phyloP scores from a whole-genome alignment of 768 basidiomycete genomes.

The Kwoniella botswanensis region DNA sequence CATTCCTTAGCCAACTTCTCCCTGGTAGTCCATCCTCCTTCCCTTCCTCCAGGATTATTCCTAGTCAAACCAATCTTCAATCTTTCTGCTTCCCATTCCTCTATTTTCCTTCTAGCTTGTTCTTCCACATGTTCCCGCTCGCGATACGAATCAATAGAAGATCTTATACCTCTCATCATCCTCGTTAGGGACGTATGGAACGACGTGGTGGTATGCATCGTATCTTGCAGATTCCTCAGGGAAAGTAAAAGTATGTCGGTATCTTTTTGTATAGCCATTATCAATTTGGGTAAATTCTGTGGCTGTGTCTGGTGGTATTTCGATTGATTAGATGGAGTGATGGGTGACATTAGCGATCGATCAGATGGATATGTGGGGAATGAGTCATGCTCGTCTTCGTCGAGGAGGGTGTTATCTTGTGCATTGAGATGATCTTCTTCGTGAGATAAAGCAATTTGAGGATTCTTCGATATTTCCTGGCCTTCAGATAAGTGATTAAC shows the following conservation, averaged over 20 bases:
- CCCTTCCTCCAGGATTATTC: background rate
- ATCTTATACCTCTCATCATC: constrained; percentile 28
- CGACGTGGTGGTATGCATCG: constrained; percentile 23
- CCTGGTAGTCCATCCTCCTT: background rate
- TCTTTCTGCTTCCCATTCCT: constrained; percentile 26
- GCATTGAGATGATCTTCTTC: constrained; percentile 5
- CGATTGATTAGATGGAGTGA: background rate
- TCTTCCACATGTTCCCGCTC: constrained; percentile 28
- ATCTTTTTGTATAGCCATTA: background rate
- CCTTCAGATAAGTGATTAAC: background rate
- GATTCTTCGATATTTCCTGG: background rate
- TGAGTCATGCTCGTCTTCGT: background rate
- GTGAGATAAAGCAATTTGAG: background rate
- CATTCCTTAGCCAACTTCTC: constrained; percentile 16
- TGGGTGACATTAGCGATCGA: background rate
- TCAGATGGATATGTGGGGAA: background rate
- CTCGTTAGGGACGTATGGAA: constrained; percentile 17
- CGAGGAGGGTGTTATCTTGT: background rate
- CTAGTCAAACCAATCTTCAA: constrained; percentile 25
- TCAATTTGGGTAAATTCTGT: background rate
- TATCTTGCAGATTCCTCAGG: constrained; percentile 23
- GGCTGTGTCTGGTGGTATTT: too few species aligned
- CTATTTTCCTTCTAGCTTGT: constrained; percentile 23
- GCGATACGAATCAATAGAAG: constrained; percentile 5
- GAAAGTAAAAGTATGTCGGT: constrained; percentile 6